phyloP scores from a whole-genome alignment of 1,139 yeast species.

The Magnusiomyces paraingens region DNA sequence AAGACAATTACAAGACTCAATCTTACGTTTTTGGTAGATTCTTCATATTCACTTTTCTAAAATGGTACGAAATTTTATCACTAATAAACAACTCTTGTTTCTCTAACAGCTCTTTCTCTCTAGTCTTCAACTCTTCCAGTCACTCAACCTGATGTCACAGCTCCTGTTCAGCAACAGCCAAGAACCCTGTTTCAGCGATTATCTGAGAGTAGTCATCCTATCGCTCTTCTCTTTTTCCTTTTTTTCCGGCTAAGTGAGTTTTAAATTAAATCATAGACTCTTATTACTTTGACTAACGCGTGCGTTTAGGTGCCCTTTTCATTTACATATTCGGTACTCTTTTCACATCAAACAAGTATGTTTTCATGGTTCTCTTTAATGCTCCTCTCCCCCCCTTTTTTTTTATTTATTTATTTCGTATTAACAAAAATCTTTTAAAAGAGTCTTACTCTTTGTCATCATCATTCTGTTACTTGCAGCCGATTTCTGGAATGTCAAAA shows the following conservation, averaged over 20 bases:
- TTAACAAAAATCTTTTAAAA: no score
- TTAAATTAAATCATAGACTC: no score
- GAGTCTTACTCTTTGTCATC: conserved; percentile 68
- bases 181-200: conserved; percentile 36
- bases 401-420: no score
- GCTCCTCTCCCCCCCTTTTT: not conserved
- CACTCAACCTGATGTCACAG: not conserved
- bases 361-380: no score
- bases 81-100: no score
- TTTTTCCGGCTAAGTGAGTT: conserved; percentile 48
- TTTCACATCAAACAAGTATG: conserved; percentile 53
- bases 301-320: conserved; percentile 53
- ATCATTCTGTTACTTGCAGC: conserved; percentile 71
- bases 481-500: conserved; percentile 92
- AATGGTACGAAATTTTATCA: no score
- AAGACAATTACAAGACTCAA: no score
- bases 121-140: conserved; percentile 4
- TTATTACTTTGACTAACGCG: no score
- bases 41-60: no score
- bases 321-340: conserved; percentile 66
- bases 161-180: conserved; percentile 12
- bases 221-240: conserved; percentile 61
- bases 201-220: conserved; percentile 72
- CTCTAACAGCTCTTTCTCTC: not conserved
- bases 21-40: no score